Percentiles rank a stretch among this genome's conserved stretches.
phyloP scores from a whole-genome alignment of 345 rosid genomes.

The Eucalyptus polybractea region DNA sequence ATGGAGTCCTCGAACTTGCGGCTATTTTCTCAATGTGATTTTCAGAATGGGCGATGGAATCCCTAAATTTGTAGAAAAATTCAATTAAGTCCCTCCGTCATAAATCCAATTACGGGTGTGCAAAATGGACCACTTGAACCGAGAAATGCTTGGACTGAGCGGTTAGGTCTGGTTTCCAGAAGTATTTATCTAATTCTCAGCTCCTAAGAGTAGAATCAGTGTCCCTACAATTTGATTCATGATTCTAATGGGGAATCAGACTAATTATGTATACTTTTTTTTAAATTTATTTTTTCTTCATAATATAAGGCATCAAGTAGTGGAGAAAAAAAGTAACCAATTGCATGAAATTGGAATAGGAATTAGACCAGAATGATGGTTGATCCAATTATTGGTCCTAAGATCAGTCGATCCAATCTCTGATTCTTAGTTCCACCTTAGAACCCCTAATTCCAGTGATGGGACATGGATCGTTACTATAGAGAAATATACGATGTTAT shows the following conservation, averaged over 20 bases:
- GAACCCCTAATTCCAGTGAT: neutral
- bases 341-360: rapidly evolving
- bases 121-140: rapidly evolving
- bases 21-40: neutral
- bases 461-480: neutral
- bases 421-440: too few species aligned
- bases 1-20: neutral
- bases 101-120: neutral
- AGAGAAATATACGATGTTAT: neutral
- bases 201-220: too few species aligned
- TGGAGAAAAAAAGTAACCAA: too few species aligned
- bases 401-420: rapidly evolving
- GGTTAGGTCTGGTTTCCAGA: too few species aligned
- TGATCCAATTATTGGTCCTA: too few species aligned
- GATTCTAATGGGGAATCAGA: rapidly evolving
- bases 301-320: too few species aligned
- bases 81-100: neutral
- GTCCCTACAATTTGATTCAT: rapidly evolving
- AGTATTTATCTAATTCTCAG: rapidly evolving
- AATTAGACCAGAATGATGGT: too few species aligned
- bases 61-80: neutral
- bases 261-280: too few species aligned
- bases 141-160: too few species aligned
- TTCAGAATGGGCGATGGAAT: neutral
- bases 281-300: too few species aligned